These are phyloP conservation scores for Tolypocladium guangdongense DNA, from an alignment of 2,329 filamentous ascomycete genomes.

Conservation along the genomic window DNA sequence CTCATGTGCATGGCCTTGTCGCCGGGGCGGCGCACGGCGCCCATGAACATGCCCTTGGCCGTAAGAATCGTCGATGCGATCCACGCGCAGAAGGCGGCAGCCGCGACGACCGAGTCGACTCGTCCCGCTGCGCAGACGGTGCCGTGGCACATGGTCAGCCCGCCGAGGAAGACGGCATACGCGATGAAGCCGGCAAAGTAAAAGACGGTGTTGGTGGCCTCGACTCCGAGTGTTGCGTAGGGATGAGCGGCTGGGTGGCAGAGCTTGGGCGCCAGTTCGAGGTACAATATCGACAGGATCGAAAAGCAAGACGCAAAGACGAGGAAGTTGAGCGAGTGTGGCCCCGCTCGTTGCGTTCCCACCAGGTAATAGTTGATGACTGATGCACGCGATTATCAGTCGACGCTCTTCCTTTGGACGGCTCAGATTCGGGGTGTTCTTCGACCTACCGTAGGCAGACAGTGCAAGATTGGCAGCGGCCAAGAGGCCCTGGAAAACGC, in stretches of 20 bases:
- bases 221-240: slow-evolving; percentile 36
- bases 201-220: slow-evolving; percentile 41
- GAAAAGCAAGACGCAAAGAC: slow-evolving; percentile 44
- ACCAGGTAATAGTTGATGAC: slow-evolving; percentile 50
- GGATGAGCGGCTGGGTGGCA: slow-evolving; percentile 34
- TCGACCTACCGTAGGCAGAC: slow-evolving; percentile 9
- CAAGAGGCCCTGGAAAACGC: slow-evolving; percentile 9
- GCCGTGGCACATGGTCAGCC: slow-evolving; percentile 45
- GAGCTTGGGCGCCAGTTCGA: slow-evolving; percentile 38
- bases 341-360: slow-evolving; percentile 42
- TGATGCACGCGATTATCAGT: slow-evolving; percentile 14
- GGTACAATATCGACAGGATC: slow-evolving; percentile 41
- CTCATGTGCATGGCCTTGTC: slow-evolving; percentile 25
- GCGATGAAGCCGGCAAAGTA: slow-evolving; percentile 51
- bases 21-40: slow-evolving; percentile 18
- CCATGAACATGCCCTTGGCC: slow-evolving; percentile 36
- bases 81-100: slow-evolving; percentile 44
- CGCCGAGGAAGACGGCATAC: slow-evolving; percentile 44
- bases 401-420: background rate
- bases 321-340: slow-evolving; percentile 46
- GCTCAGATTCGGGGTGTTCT: background rate
- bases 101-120: slow-evolving; percentile 42
- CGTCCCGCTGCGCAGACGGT: slow-evolving; percentile 44
- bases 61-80: slow-evolving; percentile 33
- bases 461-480: slow-evolving; percentile 8